Percentiles rank a stretch among this genome's conserved stretches.
Evolutionary conservation across 2,329 filamentous ascomycete species (phyloP).

Genomic region (Pyrenophora teres): DNA sequence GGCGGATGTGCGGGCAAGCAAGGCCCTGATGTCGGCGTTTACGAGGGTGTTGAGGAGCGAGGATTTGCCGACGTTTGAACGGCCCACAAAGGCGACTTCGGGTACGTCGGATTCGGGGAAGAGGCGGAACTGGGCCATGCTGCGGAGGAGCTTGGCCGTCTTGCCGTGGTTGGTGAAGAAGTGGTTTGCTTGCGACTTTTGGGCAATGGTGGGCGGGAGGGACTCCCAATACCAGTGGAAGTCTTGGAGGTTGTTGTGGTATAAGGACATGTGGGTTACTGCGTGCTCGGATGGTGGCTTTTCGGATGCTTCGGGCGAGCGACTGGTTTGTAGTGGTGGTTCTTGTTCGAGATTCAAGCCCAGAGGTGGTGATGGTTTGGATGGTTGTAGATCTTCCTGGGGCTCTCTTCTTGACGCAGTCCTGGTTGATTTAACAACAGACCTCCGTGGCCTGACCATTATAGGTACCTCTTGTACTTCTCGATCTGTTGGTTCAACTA

Average conservation of each 20-base stretch:
- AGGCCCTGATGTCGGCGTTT: slow-evolving; percentile 51
- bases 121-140: slow-evolving; percentile 62
- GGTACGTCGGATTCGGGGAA: slow-evolving; percentile 61
- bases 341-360: slow-evolving; percentile 1
- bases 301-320: slow-evolving; percentile 2
- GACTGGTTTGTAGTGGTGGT: neutral
- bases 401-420: no score
- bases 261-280: slow-evolving; percentile 4
- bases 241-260: slow-evolving; percentile 15
- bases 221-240: slow-evolving; percentile 46
- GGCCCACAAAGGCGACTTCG: slow-evolving; percentile 69
- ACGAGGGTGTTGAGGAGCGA: slow-evolving; percentile 67
- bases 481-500: no score
- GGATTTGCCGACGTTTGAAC: slow-evolving; percentile 73
- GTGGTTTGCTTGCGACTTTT: slow-evolving; percentile 49
- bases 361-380: slow-evolving; percentile 17
- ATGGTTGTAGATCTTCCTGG: slow-evolving; percentile 12
- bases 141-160: slow-evolving; percentile 62
- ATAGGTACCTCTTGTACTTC: no score
- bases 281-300: neutral
- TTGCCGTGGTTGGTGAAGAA: slow-evolving; percentile 50
- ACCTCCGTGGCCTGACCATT: no score
- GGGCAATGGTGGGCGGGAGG: slow-evolving; percentile 27
- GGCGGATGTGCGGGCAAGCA: slow-evolving; percentile 55
- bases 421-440: no score